Base-by-base conservation (phyloP, 2,329 filamentous ascomycete species). In the Diplocarpon mali region DNA sequence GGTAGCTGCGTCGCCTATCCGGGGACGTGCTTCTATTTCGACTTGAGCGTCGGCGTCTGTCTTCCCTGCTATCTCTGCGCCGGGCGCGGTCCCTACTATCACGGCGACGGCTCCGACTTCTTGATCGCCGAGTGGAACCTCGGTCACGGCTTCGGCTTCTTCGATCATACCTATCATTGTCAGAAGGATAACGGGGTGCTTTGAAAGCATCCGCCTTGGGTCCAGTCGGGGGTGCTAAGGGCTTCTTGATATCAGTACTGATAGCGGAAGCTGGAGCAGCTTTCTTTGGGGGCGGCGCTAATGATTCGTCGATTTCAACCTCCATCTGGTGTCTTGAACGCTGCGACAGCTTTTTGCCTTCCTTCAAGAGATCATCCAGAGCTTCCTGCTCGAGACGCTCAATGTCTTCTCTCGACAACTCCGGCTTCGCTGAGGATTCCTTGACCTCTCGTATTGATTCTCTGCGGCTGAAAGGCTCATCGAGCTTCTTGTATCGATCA, bases 211-310 rank as follows among this genome's bases (percentile, higher is more conserved):
- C 41, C 11, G 46, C 47, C 37, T 54, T 57, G 28, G 54, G 52
- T 17, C 46, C 49, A 34, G 46, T 51, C 14, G 51, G 46, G 38
- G 45, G 41, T 15, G 42, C 40, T 5, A 47, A 13, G n/a, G 50
- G 38, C 32, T 58, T 60, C 46, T 59, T 61, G 13, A 48, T 29
- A 15, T 60, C 60, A n/a, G 49, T 59, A 13, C 55, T 57, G 42
- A 63, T 62, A 11, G 60, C 61, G 9, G 60, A 63, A 20, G 56
- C 53, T 38, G 60, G 54, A 44, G 55, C 55, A 3, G 54, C 42
- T 42, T 63, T 62, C 39, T 59, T 50, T 16, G 61, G 60, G 24
- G 60, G 61, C 31, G 61, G 60, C 15, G 60, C 58, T 17, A 63
- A 47, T 15, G 48, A 54, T 28, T 60, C 52, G 40, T 63, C 60